A percentile compares a stretch with the other conserved stretches of the same genome.
Conservation (phyloP, 257 asterid species). For the Linaria vulgaris region DNA sequence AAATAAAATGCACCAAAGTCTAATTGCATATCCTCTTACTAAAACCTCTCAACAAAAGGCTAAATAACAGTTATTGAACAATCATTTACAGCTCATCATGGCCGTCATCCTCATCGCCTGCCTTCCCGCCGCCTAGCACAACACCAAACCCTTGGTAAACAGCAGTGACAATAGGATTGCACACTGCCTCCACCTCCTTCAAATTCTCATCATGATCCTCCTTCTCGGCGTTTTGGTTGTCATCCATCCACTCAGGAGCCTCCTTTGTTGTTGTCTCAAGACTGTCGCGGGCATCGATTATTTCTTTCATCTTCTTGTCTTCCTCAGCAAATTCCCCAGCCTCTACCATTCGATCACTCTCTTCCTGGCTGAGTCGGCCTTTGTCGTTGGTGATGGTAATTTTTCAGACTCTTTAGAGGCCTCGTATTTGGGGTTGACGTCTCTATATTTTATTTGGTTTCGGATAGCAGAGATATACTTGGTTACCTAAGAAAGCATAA, state of each 20-base stretch:
- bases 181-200: conserved; percentile 88
- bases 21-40: neutral
- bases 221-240: conserved; percentile 80
- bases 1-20: neutral
- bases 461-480: no score
- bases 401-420: conserved; percentile 83
- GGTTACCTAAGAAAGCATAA: no score
- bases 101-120: conserved; percentile 56
- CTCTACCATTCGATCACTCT: conserved; percentile 92
- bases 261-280: conserved; percentile 89
- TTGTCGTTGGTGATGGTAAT: conserved; percentile 95
- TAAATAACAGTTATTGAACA: conserved; percentile 5
- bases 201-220: conserved; percentile 95
- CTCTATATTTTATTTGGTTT: no score
- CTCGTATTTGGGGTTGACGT: conserved; percentile 94
- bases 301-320: conserved; percentile 89
- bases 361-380: conserved; percentile 94
- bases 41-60: neutral
- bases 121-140: conserved; percentile 50
- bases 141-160: conserved; percentile 95
- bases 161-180: conserved; percentile 86
- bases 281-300: conserved; percentile 76
- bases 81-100: conserved; percentile 64
- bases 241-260: conserved; percentile 93
- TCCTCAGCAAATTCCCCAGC: conserved; percentile 97